These are phyloP conservation scores for Albugo laibachii DNA, from an alignment of 352 stramenopile genomes.

Conservation along the genomic window DNA sequence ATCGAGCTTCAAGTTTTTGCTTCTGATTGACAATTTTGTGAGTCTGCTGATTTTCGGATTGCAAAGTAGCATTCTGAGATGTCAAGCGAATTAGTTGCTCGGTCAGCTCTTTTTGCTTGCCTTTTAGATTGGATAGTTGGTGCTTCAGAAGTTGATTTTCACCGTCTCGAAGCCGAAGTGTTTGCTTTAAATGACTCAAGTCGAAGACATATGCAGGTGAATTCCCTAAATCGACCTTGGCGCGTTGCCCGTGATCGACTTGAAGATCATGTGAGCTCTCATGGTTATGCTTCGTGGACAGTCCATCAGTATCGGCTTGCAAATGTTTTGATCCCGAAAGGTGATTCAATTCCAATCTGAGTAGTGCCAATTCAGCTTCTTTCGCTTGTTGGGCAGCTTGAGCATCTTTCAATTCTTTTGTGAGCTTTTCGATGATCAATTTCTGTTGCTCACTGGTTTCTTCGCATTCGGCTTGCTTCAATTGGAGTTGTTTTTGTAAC, in stretches of 20 bases:
- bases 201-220: constrained; percentile 17
- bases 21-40: constrained; percentile 28
- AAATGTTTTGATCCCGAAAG: neutral
- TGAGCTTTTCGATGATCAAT: too few species aligned
- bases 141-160: constrained; percentile 58
- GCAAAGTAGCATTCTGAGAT: constrained; percentile 46
- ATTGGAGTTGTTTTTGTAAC: too few species aligned
- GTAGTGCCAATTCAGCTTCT: neutral
- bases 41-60: constrained; percentile 28
- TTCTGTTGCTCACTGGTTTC: constrained; percentile 18
- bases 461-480: too few species aligned
- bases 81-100: constrained; percentile 59
- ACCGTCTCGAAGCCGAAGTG: constrained; percentile 42
- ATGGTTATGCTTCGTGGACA: too few species aligned
- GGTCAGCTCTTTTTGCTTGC: constrained; percentile 39
- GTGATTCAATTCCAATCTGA: neutral
- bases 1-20: constrained; percentile 37
- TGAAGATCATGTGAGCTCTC: too few species aligned
- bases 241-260: too few species aligned
- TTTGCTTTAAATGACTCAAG: constrained; percentile 53
- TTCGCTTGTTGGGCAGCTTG: neutral
- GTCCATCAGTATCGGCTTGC: neutral
- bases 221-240: too few species aligned
- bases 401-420: neutral
- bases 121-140: constrained; percentile 35